phyloP scores from a whole-genome alignment of 768 basidiomycete genomes.

The Russula lepida region DNA sequence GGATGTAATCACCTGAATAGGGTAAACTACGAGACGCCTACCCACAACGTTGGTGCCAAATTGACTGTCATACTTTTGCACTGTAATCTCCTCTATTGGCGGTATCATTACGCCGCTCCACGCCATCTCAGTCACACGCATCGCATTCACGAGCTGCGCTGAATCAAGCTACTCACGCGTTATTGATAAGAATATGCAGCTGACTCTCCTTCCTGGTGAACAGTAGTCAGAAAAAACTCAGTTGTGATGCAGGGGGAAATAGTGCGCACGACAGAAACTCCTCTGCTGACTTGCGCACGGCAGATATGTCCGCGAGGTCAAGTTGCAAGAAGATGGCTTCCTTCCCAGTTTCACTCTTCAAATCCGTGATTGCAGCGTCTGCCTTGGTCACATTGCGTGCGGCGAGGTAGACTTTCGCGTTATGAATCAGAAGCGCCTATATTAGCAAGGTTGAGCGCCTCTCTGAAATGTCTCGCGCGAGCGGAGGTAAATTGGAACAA shows the following conservation, averaged over 20 bases:
- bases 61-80: slow-evolving; percentile 46
- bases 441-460: not conserved
- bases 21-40: no score
- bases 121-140: no score
- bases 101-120: slow-evolving; percentile 39
- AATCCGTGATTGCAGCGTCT: slow-evolving; percentile 41
- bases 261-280: slow-evolving; percentile 31
- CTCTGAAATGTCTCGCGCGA: not conserved
- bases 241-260: not conserved
- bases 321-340: slow-evolving; percentile 37
- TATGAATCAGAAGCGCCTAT: slow-evolving; percentile 46
- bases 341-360: slow-evolving; percentile 39
- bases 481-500: no score
- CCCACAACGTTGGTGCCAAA: slow-evolving; percentile 52
- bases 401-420: slow-evolving; percentile 62
- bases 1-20: not conserved
- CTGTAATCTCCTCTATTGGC: slow-evolving; percentile 34
- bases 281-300: slow-evolving; percentile 33
- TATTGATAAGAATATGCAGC: slow-evolving; percentile 44
- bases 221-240: not conserved
- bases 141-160: not conserved
- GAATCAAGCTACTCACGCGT: slow-evolving; percentile 35
- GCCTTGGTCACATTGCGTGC: slow-evolving; percentile 39
- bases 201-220: slow-evolving; percentile 37
- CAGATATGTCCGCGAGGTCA: slow-evolving; percentile 34